These are phyloP conservation scores for Rhizoctonia solani DNA, from an alignment of 1,284 basidiomycete genomes.

Conservation along the genomic window DNA sequence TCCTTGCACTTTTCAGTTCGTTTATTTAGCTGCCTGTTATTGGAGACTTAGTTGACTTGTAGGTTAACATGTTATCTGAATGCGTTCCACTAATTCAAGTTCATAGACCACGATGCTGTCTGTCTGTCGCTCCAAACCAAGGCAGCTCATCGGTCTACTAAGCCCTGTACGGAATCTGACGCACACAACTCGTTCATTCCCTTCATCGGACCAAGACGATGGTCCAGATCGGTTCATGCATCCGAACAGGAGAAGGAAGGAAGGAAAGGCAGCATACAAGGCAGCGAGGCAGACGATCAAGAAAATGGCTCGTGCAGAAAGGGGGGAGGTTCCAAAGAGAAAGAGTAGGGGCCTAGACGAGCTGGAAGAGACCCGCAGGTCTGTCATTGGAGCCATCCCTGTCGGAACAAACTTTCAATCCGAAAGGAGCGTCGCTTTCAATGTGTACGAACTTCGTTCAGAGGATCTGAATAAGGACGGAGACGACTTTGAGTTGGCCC, in stretches of 20 bases:
- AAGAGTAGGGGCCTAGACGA: constrained; percentile 11
- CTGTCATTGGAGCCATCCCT: neutral
- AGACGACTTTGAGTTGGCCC: neutral
- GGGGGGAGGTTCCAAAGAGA: neutral
- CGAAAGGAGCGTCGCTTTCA: neutral
- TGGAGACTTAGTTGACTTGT: neutral
- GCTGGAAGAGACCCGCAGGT: neutral
- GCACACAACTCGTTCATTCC: neutral
- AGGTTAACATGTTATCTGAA: neutral
- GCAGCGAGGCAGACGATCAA: constrained; percentile 7
- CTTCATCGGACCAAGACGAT: neutral
- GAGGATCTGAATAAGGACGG: constrained; percentile 2
- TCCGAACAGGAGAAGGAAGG: neutral
- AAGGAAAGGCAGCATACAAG: neutral
- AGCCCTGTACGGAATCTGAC: neutral
- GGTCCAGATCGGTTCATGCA: neutral
- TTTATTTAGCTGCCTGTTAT: too few species aligned
- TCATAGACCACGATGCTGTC: neutral
- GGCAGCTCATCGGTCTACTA: neutral
- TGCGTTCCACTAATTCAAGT: neutral
- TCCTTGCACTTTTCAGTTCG: too few species aligned
- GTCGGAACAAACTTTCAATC: constrained; percentile 1
- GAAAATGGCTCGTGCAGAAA: neutral
- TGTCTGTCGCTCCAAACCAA: neutral
- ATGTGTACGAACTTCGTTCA: neutral